Evolutionary conservation across 352 stramenopile species (phyloP), one percentile per base, ranked within the genome.

Genomic region (Phytophthora foliorum): DNA sequence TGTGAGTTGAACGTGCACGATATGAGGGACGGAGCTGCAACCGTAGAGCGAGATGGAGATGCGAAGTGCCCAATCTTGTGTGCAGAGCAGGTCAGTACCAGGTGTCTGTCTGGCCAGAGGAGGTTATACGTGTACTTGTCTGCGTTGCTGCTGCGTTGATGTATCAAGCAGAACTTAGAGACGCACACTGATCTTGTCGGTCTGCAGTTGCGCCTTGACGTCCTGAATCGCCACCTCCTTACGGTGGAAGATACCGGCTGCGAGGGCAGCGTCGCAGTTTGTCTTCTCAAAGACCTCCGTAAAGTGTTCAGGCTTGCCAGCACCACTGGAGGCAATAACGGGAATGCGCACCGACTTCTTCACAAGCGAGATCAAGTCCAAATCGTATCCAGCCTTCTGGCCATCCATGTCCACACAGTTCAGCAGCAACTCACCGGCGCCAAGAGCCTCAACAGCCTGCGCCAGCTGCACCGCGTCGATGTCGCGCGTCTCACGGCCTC

Each of bases 351-450:
- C 97, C 25, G 95, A 88, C 19, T 81, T 75, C 70, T 94, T 94
- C 32, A 94, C 88, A 7, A 92, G 74, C 53, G 66, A 59, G 19
- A 94, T 75, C 42, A 95, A 63, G 45, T 89, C 77, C 32, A 89
- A 38, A 34, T 88, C 84, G 55, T 97, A 98, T 2, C 99, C 95
- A 31, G 89, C 86, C 67, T 97, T 92, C 64, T 99, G 97, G 32
- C 98, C 98, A 77, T 99, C 98, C 92, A 98, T 99, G 77, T 99
- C 98, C 60, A 99, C 98, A 70, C 97, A 99, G 75, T 99, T 99
- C 8, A 99, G 78, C 80, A 99, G 89, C 44, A 99, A 92, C 75
- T 99, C 98, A 49, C 98, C 98, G 2, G 97, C 98, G 27, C 98
- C 98, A 4, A 99, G 86, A 31, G 84, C 84, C 74, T 99, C 95